Base-by-base conservation (phyloP, 73 alveolate species). In the Stentor roeselii region DNA sequence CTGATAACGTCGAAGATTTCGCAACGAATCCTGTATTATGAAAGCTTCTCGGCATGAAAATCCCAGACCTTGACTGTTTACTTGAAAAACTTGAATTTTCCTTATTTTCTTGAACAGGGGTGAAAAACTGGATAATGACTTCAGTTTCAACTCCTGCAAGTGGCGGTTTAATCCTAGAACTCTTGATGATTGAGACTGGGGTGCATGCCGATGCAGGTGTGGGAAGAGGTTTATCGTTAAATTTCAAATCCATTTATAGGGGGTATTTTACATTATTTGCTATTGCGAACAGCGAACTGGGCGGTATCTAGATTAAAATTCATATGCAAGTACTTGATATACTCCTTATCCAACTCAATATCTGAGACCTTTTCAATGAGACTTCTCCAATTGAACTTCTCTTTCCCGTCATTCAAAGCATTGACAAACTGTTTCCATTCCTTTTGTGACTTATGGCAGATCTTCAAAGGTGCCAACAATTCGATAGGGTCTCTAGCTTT, bases 401-500 rank as follows among this genome's bases (percentile, higher is more conserved):
- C 67, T n/a, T 76, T 41, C 3, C 74, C 84, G 32, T 30, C 74
- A 32, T 42, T 39, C 21, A 36, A 27, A 36, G n/a, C 59, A 50
- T 82, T 36, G 39, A 35, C 35, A 84, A 4, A 39, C n/a, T 84
- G 83, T 0, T 82, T 75, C 3, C 74, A 36, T 21, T 67, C 39
- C 78, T 84, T 74, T 32, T 83, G 60, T 32, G 78, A 58, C 41
- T 75, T 40, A 36, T 76, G 60, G 21, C 60, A 27, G 6, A 41
- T 37, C 76, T 78, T 88, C 39, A 88, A 67, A 42, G 76, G 80
- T 35, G 76, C 60, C 59, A 89, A 78, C 31, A 89, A 84, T 75
- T 87, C 90, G 82, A 85, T 75, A 0, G 88, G 82, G 30, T 89
- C 95, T 32, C 88, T 90, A 35, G 86, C 92, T 38, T 89, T 41